Conservation (phyloP, 2,329 filamentous ascomycete genomes). For the Ilyonectria sp. region DNA sequence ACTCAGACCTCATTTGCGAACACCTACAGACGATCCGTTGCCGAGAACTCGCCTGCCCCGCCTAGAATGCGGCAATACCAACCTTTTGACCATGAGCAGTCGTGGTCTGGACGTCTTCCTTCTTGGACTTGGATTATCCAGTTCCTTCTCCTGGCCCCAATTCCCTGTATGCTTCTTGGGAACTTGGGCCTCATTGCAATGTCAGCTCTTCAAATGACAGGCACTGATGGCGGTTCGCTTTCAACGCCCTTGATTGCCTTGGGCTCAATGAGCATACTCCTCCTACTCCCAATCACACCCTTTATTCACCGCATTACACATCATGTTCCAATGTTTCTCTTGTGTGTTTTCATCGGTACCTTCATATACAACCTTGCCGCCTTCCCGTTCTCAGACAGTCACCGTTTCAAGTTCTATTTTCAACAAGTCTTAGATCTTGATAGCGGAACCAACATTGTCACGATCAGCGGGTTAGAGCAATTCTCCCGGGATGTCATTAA, state of each 20-base stretch:
- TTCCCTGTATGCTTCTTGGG: constrained; percentile 82
- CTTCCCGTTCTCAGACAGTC: constrained; percentile 88
- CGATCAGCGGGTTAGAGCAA: constrained; percentile 76
- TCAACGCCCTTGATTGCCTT: constrained; percentile 81
- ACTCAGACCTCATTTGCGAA: constrained; percentile 68
- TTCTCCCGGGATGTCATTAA: constrained; percentile 78
- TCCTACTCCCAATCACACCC: constrained; percentile 83
- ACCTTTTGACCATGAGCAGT: constrained; percentile 81
- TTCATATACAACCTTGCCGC: constrained; percentile 88
- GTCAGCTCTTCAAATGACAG: constrained; percentile 83
- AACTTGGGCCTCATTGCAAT: constrained; percentile 83
- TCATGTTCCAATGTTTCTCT: constrained; percentile 84
- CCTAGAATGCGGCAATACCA: constrained; percentile 47
- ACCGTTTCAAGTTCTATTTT: constrained; percentile 90
- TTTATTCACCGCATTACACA: constrained; percentile 90
- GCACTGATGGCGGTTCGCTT: constrained; percentile 83
- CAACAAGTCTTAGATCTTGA: constrained; percentile 86
- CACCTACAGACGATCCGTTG: constrained; percentile 67
- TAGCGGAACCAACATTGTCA: constrained; percentile 77
- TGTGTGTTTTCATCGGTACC: constrained; percentile 81
- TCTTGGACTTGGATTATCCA: constrained; percentile 92
- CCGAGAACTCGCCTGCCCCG: constrained; percentile 44
- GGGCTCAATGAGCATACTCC: constrained; percentile 76
- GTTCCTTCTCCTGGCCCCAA: constrained; percentile 83
- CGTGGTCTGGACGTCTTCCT: constrained; percentile 86